Conservation (phyloP, 2,329 filamentous ascomycete genomes). For the Colletotrichum sp. region DNA sequence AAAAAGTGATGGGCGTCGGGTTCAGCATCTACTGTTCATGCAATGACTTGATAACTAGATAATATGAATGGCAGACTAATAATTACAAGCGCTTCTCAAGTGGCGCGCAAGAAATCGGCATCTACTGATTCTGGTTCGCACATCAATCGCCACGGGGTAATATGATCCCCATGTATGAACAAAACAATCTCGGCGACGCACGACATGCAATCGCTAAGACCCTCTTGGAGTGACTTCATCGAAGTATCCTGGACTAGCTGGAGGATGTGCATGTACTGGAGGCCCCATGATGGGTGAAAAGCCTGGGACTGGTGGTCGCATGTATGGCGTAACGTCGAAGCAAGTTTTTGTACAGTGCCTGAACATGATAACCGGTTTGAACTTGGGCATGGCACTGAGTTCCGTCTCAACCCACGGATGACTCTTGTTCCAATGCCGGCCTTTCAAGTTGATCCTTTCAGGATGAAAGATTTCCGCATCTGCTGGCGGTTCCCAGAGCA, state of each 20-base stretch:
- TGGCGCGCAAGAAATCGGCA: too few species aligned
- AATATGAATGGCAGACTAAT: too few species aligned
- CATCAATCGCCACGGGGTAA: too few species aligned
- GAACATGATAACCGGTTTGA: not conserved
- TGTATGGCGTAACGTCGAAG: not conserved
- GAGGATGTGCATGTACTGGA: too few species aligned
- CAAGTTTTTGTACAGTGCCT: not conserved
- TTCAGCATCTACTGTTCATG: too few species aligned
- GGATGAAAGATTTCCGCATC: not conserved
- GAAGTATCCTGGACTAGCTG: not conserved
- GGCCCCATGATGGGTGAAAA: not conserved
- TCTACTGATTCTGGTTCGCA: too few species aligned
- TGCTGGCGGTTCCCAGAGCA: not conserved
- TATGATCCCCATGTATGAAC: too few species aligned
- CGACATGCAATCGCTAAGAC: too few species aligned
- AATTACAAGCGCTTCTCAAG: too few species aligned
- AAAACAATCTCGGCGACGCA: too few species aligned
- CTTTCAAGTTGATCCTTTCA: not conserved
- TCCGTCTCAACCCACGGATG: not conserved
- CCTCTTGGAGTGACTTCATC: too few species aligned
- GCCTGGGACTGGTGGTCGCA: not conserved
- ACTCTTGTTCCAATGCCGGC: not conserved
- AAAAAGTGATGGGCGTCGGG: accelerated
- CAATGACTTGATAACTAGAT: too few species aligned
- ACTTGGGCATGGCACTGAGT: not conserved